Evolutionary conservation across 179 eudicot genomes (phyloP), one percentile per base, ranked within the genome.

Genomic region (Silene coronaria): DNA sequence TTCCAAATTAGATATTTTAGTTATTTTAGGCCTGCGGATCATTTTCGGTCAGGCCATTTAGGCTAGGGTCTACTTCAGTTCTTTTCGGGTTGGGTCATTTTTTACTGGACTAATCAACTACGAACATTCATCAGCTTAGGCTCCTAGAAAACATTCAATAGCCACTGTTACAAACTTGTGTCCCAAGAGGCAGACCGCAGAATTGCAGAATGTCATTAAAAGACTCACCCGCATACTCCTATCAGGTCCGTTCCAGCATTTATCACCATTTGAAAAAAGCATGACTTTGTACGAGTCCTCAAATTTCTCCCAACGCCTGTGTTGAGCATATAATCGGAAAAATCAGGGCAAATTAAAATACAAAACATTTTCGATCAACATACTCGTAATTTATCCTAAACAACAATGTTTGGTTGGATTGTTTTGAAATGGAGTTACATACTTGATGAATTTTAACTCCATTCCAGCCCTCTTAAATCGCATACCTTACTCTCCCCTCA

Each of bases 241-340:
- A 76, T 96, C 97, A 58, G 99, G 99, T 57, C 99, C 99, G 81
- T 93, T 96, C 99, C 99, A 96, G 86, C 99, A 96, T 79, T 82
- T 89, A 80, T 96, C 99, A 72, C 99, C 99, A 77, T 79, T 88
- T 68, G 95, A 84, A 77, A 96, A 96, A 60, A 82, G 79, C 93
- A 96, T 93, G 73, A 62, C 63, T 80, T 84, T 87, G 89, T 93
- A 93, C 0, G 93, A 87, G 36, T 96, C 97, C 78, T 92, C 99
- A 78, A 93, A 93, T 63, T 91, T 89, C 62, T 89, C 97, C 97
- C 99, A 96, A 45, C 81, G 86, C 86, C 99, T 96, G 79, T n/a
- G 70, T 77, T 34, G 75, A 79, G 51, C 26, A 61, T 61, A 74
- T 46, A 42, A 22, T 45, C 10, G 10, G 65, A 3, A 67, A 5